Base-by-base conservation (phyloP, 208 protist species). In the Trichomonas vaginalis region DNA sequence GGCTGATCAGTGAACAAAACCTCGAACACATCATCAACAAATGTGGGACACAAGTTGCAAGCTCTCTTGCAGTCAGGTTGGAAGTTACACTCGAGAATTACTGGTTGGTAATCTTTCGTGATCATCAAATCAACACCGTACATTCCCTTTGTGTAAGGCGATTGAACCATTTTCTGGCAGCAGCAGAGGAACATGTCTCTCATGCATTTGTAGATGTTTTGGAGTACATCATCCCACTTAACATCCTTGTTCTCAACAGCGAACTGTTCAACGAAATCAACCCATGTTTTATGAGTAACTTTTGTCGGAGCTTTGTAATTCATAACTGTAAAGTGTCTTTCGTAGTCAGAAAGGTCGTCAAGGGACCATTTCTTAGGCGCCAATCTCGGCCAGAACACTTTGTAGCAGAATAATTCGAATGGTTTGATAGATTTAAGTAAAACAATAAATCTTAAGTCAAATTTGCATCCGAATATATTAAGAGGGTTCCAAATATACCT, bases 71-170 rank as follows among this genome's bases (percentile, higher is more conserved):
- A 92, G 17, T 92, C 86, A 17, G 86, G 86, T 27, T 92, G 86
- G 45, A 92, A 92, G 27, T 92, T 92, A 47, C 86, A 92, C 39
- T 92, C 86, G 0, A 92, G n/a, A 47, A 92, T 92, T 4, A 92
- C 45, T 39, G 86, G 86, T 27, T 92, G 45, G 4, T 39, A 51
- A 47, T 92, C 86, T 3, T 92, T 92, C 17, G 86, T 92, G 6
- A 92, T 51, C 86, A 92, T 92, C 27, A 35, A 23, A 45, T 92
- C 86, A 39, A 92, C 45, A n/a, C 86, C 86, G 45, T 92, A 92
- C 86, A 92, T 92, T 35, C 40, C 86, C 27, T 92, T 92, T 17
- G 86, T 92, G 37, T 92, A 92, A 56, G 86, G 45, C 42, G 23
- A 48, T 39, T 42, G 45, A 12, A 92, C 35, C 86, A 92, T 92